Conservation (phyloP, 306 rosid genomes). For the Prinsepia uniflora region DNA sequence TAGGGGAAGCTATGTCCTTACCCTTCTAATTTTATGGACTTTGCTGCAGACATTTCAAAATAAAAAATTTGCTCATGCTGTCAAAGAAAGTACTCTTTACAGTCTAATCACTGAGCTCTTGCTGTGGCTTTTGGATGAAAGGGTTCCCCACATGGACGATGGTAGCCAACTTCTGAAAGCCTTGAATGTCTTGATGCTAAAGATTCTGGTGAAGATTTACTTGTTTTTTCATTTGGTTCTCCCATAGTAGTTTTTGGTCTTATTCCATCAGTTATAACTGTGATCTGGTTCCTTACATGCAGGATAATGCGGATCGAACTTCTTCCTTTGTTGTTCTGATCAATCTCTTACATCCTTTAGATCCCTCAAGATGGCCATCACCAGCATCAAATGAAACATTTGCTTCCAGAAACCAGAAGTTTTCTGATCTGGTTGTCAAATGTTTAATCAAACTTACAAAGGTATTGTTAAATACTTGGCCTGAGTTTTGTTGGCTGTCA, state of each 20-base stretch:
- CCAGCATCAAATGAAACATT: conserved; percentile 79
- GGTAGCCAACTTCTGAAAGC: conserved; percentile 99
- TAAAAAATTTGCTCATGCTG: conserved; percentile 89
- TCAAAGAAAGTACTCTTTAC: conserved; percentile 85
- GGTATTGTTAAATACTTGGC: conserved; percentile 36
- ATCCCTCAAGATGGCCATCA: conserved; percentile 97
- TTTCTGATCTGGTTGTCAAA: conserved; percentile 93
- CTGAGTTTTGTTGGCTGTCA: not conserved
- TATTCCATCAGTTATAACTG: conserved; percentile 13
- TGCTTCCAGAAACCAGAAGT: conserved; percentile 87
- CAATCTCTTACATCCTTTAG: conserved; percentile 82
- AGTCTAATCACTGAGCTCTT: conserved; percentile 95
- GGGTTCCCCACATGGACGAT: conserved; percentile 99
- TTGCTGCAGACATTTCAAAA: conserved; percentile 84
- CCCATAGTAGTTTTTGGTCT: not conserved
- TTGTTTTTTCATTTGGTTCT: conserved; percentile 2
- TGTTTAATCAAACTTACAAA: conserved; percentile 98
- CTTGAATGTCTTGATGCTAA: conserved; percentile 92
- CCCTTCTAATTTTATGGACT: not conserved
- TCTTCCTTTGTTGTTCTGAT: conserved; percentile 93
- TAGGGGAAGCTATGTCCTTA: not conserved
- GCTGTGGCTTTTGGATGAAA: conserved; percentile 98
- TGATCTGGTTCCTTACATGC: conserved; percentile 26
- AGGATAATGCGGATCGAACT: conserved; percentile 98
- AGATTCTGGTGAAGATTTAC: conserved; percentile 67